Base-by-base conservation (phyloP, 768 basidiomycete genomes). In the Rhodotorula diobovata region DNA sequence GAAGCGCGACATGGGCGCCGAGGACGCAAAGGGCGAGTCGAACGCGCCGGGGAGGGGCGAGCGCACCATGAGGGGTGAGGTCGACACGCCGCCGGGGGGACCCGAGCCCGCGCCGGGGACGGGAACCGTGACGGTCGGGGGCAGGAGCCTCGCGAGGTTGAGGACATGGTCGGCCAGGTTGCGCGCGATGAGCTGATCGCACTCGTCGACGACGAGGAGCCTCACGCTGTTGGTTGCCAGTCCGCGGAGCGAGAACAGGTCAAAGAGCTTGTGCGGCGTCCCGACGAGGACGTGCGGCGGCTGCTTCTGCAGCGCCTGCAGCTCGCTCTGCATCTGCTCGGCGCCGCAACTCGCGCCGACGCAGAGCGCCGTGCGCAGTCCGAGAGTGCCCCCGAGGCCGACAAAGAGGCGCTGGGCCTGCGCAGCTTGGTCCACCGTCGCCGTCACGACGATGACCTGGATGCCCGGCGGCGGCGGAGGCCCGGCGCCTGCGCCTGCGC, bases 391-490 rank as follows among this genome's bases (percentile, higher is more conserved):
- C 37, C 96, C 96, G 35, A 99, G 83, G 80, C 96, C 94, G 55
- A 94, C 88, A 77, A 91, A 90, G 89, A 93, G 92, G 39, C 91
- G 88, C 76, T 93, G 91, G 37, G 94, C 94, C 81, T 98, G 96
- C 4, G 93, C 95, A 12, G 96, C 94, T 81, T 98, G 96, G 81
- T 99, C 96, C 34, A 98, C 94, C 0, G 95, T 99, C 0, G 96
- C 98, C 30, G 95, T 97, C 54, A 98, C 86, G 85, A 99, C 91
- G 76, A 98, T 87, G 25, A 90, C 93, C 46, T 91, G 80, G 48
- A 93, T 91, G 7, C 94, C 94, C 41, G 88, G 87, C 70, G 84
- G 20, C 85, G 86, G 39, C 82, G 25, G 45, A 10, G 81, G 28
- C 57, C 61, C 6, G 76, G 75, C 28, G 67, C 76, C 55, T 7